These are phyloP conservation scores for Coemansia sp. DNA, from an alignment of 192 early-diverging fungal species.

Conservation along the genomic window DNA sequence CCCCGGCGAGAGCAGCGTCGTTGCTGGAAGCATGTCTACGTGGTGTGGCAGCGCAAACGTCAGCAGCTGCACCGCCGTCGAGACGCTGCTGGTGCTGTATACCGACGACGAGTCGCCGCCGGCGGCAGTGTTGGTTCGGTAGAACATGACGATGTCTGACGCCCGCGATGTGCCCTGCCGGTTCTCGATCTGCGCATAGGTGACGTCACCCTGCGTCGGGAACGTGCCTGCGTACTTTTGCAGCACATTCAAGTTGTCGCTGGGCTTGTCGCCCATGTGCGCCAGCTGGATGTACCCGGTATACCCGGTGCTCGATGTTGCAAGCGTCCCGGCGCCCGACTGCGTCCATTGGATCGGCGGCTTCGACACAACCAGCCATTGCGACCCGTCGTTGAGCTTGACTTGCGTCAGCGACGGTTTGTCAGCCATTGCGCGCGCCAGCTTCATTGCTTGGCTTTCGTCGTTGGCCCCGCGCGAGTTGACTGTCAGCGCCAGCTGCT, in stretches of 20 bases:
- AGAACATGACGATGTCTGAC: slow-evolving; percentile 38
- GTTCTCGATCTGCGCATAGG: slow-evolving; percentile 44
- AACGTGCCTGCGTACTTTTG: slow-evolving; percentile 54
- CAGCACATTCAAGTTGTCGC: slow-evolving; percentile 42
- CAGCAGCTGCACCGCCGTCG: slow-evolving; percentile 36
- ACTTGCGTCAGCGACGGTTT: slow-evolving; percentile 43
- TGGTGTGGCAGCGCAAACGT: slow-evolving; percentile 58
- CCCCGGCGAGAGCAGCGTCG: slow-evolving; percentile 10
- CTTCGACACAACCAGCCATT: slow-evolving; percentile 54
- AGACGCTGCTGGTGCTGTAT: slow-evolving; percentile 12
- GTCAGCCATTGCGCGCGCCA: slow-evolving; percentile 19
- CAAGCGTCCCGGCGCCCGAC: slow-evolving; percentile 9
- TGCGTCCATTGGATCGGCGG: slow-evolving; percentile 43
- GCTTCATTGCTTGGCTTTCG: slow-evolving; percentile 8
- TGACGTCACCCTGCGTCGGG: slow-evolving; percentile 48
- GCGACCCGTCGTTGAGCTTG: slow-evolving; percentile 52
- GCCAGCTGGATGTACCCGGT: slow-evolving; percentile 57
- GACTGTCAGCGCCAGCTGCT: slow-evolving; percentile 28
- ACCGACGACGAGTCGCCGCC: slow-evolving; percentile 18
- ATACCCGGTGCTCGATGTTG: slow-evolving; percentile 3
- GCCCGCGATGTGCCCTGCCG: slow-evolving; percentile 27
- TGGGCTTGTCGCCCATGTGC: slow-evolving; percentile 44
- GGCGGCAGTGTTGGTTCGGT: slow-evolving; percentile 46
- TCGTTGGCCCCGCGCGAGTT: slow-evolving; percentile 17
- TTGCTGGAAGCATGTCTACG: slow-evolving; percentile 25